Base-by-base conservation (phyloP, 2,329 filamentous ascomycete genomes). In the Xylaria hypoxylon region DNA sequence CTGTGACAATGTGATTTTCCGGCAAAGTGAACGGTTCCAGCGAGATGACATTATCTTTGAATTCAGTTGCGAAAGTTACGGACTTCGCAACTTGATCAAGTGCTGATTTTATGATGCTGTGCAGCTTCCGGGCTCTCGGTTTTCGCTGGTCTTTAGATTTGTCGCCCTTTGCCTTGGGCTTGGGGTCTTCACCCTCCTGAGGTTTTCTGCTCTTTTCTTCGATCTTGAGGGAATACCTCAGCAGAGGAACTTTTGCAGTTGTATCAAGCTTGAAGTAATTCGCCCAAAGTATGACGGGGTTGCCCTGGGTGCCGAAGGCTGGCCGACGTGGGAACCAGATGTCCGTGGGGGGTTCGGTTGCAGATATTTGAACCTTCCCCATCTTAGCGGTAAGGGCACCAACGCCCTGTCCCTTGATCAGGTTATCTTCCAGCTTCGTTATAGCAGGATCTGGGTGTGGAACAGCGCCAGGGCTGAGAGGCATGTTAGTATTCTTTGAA, bases 221-320 rank as follows among this genome's bases (percentile, higher is more conserved):
- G 11, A 82, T 79, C 1, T 79, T 75, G 10, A 87, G 65, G 2
- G 77, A 79, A 72, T 88, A 88, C 63, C 80, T 83, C 72, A 79
- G 82, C 4, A 86, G 64, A 0, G 59, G 3, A 10, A 70, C 65
- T 1, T 77, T 71, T 0, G 76, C 71, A 45, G 79, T 79, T 7
- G 84, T 68, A 6, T 78, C 72, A 53, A 88, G 64, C 1, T 76
- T 76, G 70, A 86, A 87, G 70, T 85, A 88, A 73, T 89, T 88
- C 4, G 85, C 78, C 84, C 85, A 87, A 0, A 88, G 77, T 1
- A 77, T 71, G 2, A 86, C 80, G 0, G 73, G 50, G 1, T 52
- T 74, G 3, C 86, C 86, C 5, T 69, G 70, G 2, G 73, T 79
- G 22, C 85, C 85, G 68, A 82, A 88, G 1, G 80, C 81, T 22